A percentile compares a stretch with the other conserved stretches of the same genome.
phyloP scores from a whole-genome alignment of 2,329 filamentous ascomycete species.

The Xylaria multiplex region DNA sequence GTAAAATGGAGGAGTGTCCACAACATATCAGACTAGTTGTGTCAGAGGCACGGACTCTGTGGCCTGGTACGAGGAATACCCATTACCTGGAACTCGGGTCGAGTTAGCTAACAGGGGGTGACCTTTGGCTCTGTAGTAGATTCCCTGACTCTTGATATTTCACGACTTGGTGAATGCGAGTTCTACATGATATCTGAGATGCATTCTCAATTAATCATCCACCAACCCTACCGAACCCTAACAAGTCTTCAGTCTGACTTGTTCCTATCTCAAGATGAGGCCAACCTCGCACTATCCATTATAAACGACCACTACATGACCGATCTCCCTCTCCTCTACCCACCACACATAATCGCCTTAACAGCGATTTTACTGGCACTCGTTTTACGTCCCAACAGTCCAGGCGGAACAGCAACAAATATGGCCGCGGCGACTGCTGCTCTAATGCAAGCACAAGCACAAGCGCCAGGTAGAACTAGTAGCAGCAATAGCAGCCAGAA shows the following conservation, averaged over 20 bases:
- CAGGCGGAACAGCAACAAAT: constrained; percentile 51
- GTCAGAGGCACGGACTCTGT: constrained; percentile 84
- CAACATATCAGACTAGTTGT: constrained; percentile 95
- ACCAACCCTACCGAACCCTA: constrained; percentile 89
- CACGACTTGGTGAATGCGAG: constrained; percentile 91
- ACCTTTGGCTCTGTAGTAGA: constrained; percentile 55
- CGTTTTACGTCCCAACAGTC: constrained; percentile 73
- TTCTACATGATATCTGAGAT: constrained; percentile 93
- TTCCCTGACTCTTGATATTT: constrained; percentile 77
- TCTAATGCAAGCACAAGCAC: constrained; percentile 58
- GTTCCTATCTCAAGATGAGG: constrained; percentile 79
- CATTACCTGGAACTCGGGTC: neutral
- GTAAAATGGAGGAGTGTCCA: constrained; percentile 97
- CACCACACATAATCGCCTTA: constrained; percentile 89
- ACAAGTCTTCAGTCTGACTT: constrained; percentile 76
- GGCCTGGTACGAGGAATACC: constrained; percentile 68
- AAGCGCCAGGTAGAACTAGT: constrained; percentile 46
- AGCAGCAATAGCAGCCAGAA: constrained; percentile 41
- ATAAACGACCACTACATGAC: constrained; percentile 95
- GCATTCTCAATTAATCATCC: constrained; percentile 86
- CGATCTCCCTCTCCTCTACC: constrained; percentile 84
- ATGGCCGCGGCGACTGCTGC: constrained; percentile 62
- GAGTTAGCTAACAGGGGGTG: constrained; percentile 30
- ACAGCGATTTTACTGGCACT: constrained; percentile 85
- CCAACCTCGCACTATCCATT: constrained; percentile 79